These are phyloP conservation scores for Rhazya stricta DNA, from an alignment of 257 asterid genomes.

Conservation along the genomic window DNA sequence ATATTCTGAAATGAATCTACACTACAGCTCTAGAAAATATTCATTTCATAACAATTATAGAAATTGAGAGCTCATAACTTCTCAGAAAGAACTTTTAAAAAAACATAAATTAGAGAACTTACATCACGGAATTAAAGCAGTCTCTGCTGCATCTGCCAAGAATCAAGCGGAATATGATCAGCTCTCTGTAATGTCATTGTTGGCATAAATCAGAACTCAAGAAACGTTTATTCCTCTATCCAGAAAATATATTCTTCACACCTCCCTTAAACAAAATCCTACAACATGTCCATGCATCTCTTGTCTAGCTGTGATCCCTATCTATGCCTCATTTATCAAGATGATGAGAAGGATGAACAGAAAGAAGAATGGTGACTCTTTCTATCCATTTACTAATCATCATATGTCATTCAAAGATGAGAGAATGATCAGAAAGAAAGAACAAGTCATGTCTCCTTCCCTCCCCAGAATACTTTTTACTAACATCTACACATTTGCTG, in stretches of 20 bases:
- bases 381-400: background rate
- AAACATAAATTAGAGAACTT: background rate
- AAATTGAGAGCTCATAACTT: background rate
- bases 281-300: background rate
- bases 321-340: conserved; percentile 7
- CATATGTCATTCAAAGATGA: background rate
- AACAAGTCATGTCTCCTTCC: background rate
- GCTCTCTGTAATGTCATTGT: conserved; percentile 5
- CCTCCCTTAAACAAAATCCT: background rate
- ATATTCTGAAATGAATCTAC: background rate
- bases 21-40: background rate
- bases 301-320: background rate
- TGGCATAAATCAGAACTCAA: background rate
- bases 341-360: background rate
- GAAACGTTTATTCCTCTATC: background rate
- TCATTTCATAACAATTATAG: background rate
- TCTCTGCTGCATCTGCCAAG: background rate
- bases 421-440: background rate
- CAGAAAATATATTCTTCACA: background rate
- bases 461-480: background rate
- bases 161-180: background rate
- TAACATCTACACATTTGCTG: background rate
- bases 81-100: background rate
- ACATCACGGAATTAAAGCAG: conserved; percentile 4
- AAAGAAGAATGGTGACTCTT: background rate